These are phyloP conservation scores for Lachancea dasiensis DNA, from an alignment of 805 yeast species.

Conservation along the genomic window DNA sequence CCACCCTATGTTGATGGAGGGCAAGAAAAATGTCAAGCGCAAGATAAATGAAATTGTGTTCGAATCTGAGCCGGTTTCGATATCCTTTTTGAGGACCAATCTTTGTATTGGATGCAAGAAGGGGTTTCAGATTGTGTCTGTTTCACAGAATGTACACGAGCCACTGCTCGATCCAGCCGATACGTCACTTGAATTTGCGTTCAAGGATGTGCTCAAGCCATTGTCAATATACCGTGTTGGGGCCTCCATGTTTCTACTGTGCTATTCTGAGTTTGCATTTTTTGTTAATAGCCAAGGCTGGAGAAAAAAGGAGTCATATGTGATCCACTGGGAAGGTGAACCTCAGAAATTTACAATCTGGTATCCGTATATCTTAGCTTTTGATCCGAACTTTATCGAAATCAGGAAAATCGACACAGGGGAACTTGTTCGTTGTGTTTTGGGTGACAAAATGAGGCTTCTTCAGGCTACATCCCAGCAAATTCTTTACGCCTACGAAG, in stretches of 20 bases:
- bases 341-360: constrained; percentile 90
- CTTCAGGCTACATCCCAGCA: constrained; percentile 89
- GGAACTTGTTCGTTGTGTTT: constrained; percentile 77
- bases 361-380: constrained; percentile 89
- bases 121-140: constrained; percentile 91
- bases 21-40: constrained; percentile 63
- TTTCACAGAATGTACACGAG: constrained; percentile 80
- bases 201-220: constrained; percentile 69
- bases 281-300: constrained; percentile 94
- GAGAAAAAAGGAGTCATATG: constrained; percentile 92
- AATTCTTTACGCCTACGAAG: constrained; percentile 86
- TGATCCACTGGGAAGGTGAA: constrained; percentile 93
- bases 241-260: constrained; percentile 68
- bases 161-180: constrained; percentile 96
- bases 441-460: constrained; percentile 87
- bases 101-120: constrained; percentile 93
- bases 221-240: constrained; percentile 87
- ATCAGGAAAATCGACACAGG: constrained; percentile 87
- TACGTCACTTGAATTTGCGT: constrained; percentile 89
- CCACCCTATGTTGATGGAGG: constrained; percentile 53
- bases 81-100: constrained; percentile 82
- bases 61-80: constrained; percentile 84
- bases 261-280: constrained; percentile 90
- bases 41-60: constrained; percentile 73
- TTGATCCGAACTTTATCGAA: constrained; percentile 86